Conservation (phyloP, 164 flowering plant genomes). For the Vitis labrusca region DNA sequence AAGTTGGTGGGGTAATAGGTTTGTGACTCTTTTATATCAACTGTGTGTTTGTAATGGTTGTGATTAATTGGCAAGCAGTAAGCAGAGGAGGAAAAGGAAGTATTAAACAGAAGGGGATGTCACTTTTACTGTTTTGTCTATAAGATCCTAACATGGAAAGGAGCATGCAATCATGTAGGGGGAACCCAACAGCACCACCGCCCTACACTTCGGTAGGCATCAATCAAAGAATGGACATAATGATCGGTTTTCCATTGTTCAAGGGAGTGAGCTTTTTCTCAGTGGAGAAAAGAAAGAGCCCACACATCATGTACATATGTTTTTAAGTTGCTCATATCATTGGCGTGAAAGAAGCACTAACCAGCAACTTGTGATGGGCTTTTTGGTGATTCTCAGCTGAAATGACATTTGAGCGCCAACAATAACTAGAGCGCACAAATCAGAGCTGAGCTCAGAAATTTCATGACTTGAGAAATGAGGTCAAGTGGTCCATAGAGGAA, state of each 20-base stretch:
- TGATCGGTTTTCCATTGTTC: slow-evolving; percentile 17
- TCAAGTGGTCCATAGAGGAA: slow-evolving; percentile 6
- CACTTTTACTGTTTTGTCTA: slow-evolving; percentile 19
- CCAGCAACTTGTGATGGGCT: slow-evolving; percentile 12
- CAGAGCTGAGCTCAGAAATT: background rate
- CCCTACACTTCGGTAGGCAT: background rate
- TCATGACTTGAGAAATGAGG: slow-evolving; percentile 6
- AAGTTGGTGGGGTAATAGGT: background rate
- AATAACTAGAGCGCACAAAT: slow-evolving; percentile 7
- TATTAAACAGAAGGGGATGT: slow-evolving; percentile 1
- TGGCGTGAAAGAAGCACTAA: slow-evolving; percentile 6
- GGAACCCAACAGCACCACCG: slow-evolving; percentile 6
- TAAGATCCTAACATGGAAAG: slow-evolving; percentile 19
- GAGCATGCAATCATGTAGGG: slow-evolving; percentile 23
- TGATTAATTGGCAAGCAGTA: background rate
- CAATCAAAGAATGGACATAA: slow-evolving; percentile 11
- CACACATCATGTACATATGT: slow-evolving; percentile 14
- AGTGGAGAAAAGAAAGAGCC: slow-evolving; percentile 26
- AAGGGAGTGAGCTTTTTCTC: slow-evolving; percentile 19
- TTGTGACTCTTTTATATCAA: background rate
- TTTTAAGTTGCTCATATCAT: slow-evolving; percentile 5
- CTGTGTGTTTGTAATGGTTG: slow-evolving; percentile 1
- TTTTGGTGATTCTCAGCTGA: slow-evolving; percentile 8
- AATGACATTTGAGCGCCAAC: slow-evolving; percentile 5
- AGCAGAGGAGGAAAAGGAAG: background rate